These are phyloP conservation scores for Passalora sequoiae DNA, from an alignment of 2,329 filamentous ascomycete genomes.

Conservation along the genomic window DNA sequence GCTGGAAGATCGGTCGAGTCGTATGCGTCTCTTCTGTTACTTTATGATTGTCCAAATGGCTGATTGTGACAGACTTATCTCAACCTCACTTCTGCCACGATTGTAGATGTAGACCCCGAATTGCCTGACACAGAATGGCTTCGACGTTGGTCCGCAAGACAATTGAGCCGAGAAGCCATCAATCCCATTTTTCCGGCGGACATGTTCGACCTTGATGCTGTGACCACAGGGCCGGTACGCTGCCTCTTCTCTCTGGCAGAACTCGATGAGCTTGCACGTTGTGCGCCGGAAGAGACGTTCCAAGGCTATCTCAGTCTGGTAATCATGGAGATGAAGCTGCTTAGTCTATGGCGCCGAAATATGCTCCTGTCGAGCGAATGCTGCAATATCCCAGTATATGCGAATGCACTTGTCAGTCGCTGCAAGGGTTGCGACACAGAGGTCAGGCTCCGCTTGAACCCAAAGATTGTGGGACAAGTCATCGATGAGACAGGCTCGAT, in stretches of 20 bases:
- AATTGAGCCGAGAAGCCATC: slow-evolving; percentile 48
- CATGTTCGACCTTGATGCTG: slow-evolving; percentile 28
- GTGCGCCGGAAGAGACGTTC: slow-evolving; percentile 35
- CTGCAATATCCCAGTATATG: slow-evolving; percentile 52
- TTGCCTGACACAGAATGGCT: slow-evolving; percentile 53
- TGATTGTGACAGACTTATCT: slow-evolving; percentile 27
- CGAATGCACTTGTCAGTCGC: slow-evolving; percentile 40
- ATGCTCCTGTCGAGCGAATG: slow-evolving; percentile 46
- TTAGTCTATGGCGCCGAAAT: slow-evolving; percentile 37
- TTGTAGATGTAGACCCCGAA: slow-evolving; percentile 52
- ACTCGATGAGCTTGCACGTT: slow-evolving; percentile 40
- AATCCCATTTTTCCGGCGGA: slow-evolving; percentile 44
- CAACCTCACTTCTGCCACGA: slow-evolving; percentile 42
- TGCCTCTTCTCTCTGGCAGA: slow-evolving; percentile 43
- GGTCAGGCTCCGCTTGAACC: slow-evolving; percentile 39
- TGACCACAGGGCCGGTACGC: slow-evolving; percentile 24
- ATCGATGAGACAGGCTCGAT: slow-evolving; percentile 55
- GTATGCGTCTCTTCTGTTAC: slow-evolving; percentile 13
- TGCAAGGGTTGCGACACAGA: slow-evolving; percentile 41
- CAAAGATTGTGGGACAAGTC: slow-evolving; percentile 40
- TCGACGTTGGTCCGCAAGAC: slow-evolving; percentile 44
- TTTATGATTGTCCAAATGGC: background rate
- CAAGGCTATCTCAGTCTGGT: slow-evolving; percentile 44
- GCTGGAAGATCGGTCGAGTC: slow-evolving; percentile 30
- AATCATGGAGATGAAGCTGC: slow-evolving; percentile 40